A percentile compares a stretch with the other conserved stretches of the same genome.
Conservation (phyloP, 2,329 filamentous ascomycete species). For the Fusarium sulawesiense region DNA sequence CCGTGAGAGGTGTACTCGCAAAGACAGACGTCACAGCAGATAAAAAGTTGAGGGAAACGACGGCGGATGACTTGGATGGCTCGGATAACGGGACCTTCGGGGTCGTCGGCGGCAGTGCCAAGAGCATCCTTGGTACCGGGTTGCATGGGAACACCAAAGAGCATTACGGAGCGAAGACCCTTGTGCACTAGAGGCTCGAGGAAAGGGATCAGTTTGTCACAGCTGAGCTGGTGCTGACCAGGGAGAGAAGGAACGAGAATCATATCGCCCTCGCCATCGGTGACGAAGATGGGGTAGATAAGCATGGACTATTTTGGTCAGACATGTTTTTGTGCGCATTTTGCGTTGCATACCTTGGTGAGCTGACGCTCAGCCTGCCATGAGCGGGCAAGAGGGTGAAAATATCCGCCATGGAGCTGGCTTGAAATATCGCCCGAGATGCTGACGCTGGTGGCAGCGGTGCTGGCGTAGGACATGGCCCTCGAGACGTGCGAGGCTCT, state of each 20-base stretch:
- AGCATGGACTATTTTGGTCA: constrained; percentile 82
- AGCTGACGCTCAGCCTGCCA: constrained; percentile 89
- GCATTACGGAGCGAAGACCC: constrained; percentile 90
- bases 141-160: constrained; percentile 92
- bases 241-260: constrained; percentile 90
- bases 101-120: constrained; percentile 92
- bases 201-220: constrained; percentile 87
- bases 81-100: constrained; percentile 89
- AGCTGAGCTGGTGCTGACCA: constrained; percentile 86
- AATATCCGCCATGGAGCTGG: constrained; percentile 85
- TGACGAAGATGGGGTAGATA: constrained; percentile 97
- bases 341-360: constrained; percentile 73
- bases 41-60: constrained; percentile 89
- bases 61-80: constrained; percentile 85
- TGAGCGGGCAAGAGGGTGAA: constrained; percentile 79
- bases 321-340: constrained; percentile 1
- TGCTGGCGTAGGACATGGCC: constrained; percentile 74
- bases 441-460: constrained; percentile 74
- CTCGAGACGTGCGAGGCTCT: constrained; percentile 70
- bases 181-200: constrained; percentile 88
- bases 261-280: constrained; percentile 93
- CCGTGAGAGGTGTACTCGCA: constrained; percentile 99
- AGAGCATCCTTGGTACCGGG: constrained; percentile 88
- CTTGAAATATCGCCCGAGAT: constrained; percentile 81
- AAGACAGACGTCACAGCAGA: constrained; percentile 92